Conservation (phyloP, 164 flowering plant genomes). For the Kingdonia uniflora region DNA sequence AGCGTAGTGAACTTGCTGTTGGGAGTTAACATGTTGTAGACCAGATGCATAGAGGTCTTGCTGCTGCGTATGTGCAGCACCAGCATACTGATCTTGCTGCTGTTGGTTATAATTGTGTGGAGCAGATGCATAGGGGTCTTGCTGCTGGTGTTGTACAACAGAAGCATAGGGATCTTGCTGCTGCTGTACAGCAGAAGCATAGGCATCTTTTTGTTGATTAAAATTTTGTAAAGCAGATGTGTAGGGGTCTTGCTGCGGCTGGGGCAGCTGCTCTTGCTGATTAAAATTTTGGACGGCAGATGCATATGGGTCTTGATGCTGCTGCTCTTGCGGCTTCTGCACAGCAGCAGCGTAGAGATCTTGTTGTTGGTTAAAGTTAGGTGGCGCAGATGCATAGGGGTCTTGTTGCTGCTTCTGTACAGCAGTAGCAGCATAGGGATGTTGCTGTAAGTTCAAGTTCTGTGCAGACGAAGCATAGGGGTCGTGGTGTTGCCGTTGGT, state of each 20-base stretch:
- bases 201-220: neutral
- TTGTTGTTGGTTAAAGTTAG: neutral
- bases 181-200: neutral
- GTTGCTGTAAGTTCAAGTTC: constrained; percentile 1
- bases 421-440: neutral
- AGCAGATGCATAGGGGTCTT: constrained; percentile 13
- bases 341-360: neutral
- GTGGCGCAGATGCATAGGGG: neutral
- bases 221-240: constrained; percentile 1
- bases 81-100: neutral
- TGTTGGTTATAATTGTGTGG: constrained; percentile 6
- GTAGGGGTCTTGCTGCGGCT: constrained; percentile 3
- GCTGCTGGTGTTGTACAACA: constrained; percentile 6
- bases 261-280: neutral
- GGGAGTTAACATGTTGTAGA: constrained; percentile 5
- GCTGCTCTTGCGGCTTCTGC: neutral
- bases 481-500: constrained; percentile 5
- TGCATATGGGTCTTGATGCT: neutral
- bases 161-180: neutral
- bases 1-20: constrained; percentile 16
- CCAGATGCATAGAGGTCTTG: constrained; percentile 12
- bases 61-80: constrained; percentile 4
- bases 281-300: constrained; percentile 2
- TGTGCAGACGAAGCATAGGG: constrained; percentile 3
- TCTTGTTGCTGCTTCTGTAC: neutral